Conservation (phyloP, 2,329 filamentous ascomycete genomes). For the Fulvia fulva region DNA sequence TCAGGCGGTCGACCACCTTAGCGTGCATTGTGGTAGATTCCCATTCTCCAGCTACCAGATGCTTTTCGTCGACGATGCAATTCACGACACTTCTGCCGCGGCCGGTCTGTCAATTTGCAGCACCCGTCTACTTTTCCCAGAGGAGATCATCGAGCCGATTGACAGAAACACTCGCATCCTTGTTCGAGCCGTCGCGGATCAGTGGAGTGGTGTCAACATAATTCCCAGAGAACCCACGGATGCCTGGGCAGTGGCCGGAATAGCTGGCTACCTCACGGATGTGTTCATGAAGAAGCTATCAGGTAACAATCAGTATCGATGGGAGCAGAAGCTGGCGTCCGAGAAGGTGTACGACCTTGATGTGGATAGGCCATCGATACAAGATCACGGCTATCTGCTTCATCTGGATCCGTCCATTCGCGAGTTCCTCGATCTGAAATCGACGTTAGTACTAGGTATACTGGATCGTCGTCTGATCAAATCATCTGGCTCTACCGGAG, state of each 20-base stretch:
- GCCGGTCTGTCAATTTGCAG: conserved; percentile 86
- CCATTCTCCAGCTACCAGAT: conserved; percentile 90
- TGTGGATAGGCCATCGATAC: conserved; percentile 74
- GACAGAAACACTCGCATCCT: conserved; percentile 76
- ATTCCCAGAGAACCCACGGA: conserved; percentile 77
- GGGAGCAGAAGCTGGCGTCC: conserved; percentile 77
- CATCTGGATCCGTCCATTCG: conserved; percentile 79
- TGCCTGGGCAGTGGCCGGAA: conserved; percentile 83
- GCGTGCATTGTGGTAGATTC: conserved; percentile 81
- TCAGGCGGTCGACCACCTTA: conserved; percentile 85
- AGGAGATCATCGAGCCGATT: conserved; percentile 79
- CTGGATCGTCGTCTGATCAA: conserved; percentile 89
- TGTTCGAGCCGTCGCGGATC: conserved; percentile 78
- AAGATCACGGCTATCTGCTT: conserved; percentile 71
- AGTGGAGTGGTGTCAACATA: conserved; percentile 93
- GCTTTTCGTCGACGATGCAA: conserved; percentile 88
- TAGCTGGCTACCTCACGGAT: conserved; percentile 93
- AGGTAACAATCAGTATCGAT: conserved; percentile 92
- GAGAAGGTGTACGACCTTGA: conserved; percentile 81
- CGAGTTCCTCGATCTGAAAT: conserved; percentile 88
- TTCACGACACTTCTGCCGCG: conserved; percentile 68
- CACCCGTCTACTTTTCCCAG: conserved; percentile 76
- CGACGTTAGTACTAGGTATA: conserved; percentile 86
- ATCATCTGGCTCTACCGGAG: conserved; percentile 75
- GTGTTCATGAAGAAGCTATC: conserved; percentile 85